phyloP scores from a whole-genome alignment of 176 grass and related monocot genomes.

The Tillandsia fasciculata region DNA sequence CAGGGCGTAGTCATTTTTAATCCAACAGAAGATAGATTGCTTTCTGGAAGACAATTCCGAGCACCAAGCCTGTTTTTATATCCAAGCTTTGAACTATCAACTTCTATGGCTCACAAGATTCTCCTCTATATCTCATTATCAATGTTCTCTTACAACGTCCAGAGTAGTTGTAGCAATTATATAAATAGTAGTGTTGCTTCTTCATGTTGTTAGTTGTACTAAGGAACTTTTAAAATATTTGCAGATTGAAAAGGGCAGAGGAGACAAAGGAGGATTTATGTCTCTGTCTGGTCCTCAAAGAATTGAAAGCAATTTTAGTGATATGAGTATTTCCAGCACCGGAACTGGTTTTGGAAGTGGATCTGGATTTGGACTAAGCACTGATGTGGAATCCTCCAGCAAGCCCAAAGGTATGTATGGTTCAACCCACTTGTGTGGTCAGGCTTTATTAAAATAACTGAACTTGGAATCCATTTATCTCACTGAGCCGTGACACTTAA shows the following conservation, averaged over 20 bases:
- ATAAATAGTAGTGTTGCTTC: not conserved
- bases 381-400: constrained; percentile 50
- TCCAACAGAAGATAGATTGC: not conserved
- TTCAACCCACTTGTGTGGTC: no score
- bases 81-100: not conserved
- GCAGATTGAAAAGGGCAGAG: constrained; percentile 70
- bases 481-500: no score
- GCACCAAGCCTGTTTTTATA: not conserved
- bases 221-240: constrained; percentile 15
- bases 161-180: not conserved
- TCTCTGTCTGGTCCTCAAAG: constrained; percentile 58
- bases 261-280: constrained; percentile 70
- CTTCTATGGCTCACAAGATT: not conserved
- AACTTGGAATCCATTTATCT: no score
- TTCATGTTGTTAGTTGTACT: constrained; percentile 5
- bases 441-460: not conserved
- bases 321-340: constrained; percentile 48
- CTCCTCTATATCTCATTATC: not conserved
- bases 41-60: not conserved
- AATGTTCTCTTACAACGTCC: not conserved
- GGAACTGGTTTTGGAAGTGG: constrained; percentile 67
- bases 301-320: constrained; percentile 48
- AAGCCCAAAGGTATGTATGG: constrained; percentile 48
- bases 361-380: constrained; percentile 44
- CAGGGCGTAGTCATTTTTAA: no score